Evolutionary conservation across 129 eudicot species (phyloP), one percentile per base, ranked within the genome.

Genomic region (Tagetes patula): DNA sequence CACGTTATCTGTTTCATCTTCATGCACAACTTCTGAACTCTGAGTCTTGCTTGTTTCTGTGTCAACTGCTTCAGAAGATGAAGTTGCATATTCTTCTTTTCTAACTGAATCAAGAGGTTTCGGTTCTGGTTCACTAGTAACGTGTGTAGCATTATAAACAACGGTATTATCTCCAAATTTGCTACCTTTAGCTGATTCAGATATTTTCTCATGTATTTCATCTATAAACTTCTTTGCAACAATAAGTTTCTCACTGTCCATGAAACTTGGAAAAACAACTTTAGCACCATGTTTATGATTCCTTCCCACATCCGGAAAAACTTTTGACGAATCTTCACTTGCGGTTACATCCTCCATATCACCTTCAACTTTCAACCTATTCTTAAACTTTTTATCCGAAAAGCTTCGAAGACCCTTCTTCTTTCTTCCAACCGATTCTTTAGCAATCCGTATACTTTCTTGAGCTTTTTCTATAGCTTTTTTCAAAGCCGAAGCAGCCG

Each of bases 401-500:
- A 66, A 75, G 69, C 81, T 80, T 74, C 73, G 82, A 70, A 72
- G 61, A 49, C 89, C 87, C 36, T 87, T 87, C 75, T 75, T 87
- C 75, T 82, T 84, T 74, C 97, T 84, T 33, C 94, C 88, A 94
- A 85, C 82, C 20, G 86, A 79, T 72, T 86, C 92, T 75, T 94
- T 95, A 27, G 99, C 97, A 63, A 85, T 75, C 33, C 96, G 86
- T 75, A 95, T 90, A 75, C 84, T 91, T 79, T 88, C 97, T 82
- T 91, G 97, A 74, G 99, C 99, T 82, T 88, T 89, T 62, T 91
- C 95, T 46, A 95, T 85, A 53, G 97, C 99, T 74, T 86, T 79
- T 79, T 71, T 89, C 80, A 95, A 75, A 65, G 96, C 86, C 39
- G 89, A 96, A 61, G 96, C 98, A 61, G 80, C 85, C 46, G 96